These are phyloP conservation scores for Aureobasidium namibiae DNA, from an alignment of 2,329 filamentous ascomycete genomes.

Conservation along the genomic window DNA sequence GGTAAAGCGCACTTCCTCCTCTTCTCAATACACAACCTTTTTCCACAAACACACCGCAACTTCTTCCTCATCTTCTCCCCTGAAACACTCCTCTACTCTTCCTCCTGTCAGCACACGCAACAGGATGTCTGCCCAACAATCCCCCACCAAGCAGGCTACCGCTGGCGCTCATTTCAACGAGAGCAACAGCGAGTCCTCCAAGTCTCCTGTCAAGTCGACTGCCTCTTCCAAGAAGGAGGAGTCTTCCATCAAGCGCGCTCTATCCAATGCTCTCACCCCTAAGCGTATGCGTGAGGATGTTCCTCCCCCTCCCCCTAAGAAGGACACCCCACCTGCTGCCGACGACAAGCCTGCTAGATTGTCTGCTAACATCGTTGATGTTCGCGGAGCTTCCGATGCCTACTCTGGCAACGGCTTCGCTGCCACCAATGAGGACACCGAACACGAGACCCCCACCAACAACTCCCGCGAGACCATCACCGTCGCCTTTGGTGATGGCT, in stretches of 20 bases:
- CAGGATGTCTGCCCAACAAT: not conserved
- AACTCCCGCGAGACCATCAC: not conserved
- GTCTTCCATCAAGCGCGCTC: not conserved
- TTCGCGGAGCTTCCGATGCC: not conserved
- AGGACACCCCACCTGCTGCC: not conserved
- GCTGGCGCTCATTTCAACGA: not conserved
- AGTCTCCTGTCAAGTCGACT: not conserved
- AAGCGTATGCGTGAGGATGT: not conserved
- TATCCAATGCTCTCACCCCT: not conserved
- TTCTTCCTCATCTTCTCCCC: not conserved
- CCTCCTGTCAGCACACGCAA: not conserved
- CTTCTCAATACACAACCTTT: not conserved
- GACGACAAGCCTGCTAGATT: not conserved
- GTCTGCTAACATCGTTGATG: not conserved
- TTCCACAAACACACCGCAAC: not conserved
- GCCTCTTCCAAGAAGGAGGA: not conserved
- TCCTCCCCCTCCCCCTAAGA: not conserved
- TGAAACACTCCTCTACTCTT: not conserved
- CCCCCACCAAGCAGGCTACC: not conserved
- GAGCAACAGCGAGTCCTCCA: not conserved
- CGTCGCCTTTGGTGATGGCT: not conserved
- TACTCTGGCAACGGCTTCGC: not conserved
- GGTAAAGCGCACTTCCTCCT: not conserved
- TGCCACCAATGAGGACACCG: not conserved
- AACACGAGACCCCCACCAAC: not conserved